Evolutionary conservation across 1,139 yeast genomes (phyloP), one percentile per base, ranked within the genome.

Genomic region (Meyerozyma carpophila): DNA sequence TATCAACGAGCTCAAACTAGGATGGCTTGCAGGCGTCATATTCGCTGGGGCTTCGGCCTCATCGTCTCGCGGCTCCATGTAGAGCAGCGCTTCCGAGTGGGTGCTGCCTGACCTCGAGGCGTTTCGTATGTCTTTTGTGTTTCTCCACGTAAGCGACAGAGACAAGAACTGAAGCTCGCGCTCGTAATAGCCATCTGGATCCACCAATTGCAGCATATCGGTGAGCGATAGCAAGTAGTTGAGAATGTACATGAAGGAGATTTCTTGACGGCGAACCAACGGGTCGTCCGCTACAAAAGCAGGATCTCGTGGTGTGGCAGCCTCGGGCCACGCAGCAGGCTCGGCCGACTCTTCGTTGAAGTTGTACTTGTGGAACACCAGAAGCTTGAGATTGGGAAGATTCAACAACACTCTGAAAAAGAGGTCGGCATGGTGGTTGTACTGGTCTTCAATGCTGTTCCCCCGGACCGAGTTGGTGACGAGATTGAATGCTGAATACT

Each of bases 401-500:
- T 45, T 49, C 20, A 61, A 47, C 18, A 65, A 48, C 2, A 58
- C 51, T 32, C 59, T 59, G 45, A 64, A 66, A 46, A 60, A 65
- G 1, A 52, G 34, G 18, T 61, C 59, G 2, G 73, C 71, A 9
- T 10, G 11, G 26, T 1, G 9, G 47, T 49, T 13, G 2, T 25
- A 20, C 8, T 37, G 39, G n/a, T 34, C 13, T n/a, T 45, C 46
- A 10, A 24, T 26, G n/a, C 21, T n/a, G 16, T 25, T 14, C 3
- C 41, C 36, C 29, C 43, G 44, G 8, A 61, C 39, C 1, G 69
- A 55, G 18, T 61, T 42, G 1, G 53, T 39, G 14, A 62, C 50
- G 42, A 63, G 52, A 44, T 65, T 66, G 48, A 63, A 67, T 3
- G 70, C 71, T 4, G 61, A 49, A 45, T 56, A 70, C 40, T 59